Conservation (phyloP, 2,329 filamentous ascomycete species). For the Diplodia corticola region DNA sequence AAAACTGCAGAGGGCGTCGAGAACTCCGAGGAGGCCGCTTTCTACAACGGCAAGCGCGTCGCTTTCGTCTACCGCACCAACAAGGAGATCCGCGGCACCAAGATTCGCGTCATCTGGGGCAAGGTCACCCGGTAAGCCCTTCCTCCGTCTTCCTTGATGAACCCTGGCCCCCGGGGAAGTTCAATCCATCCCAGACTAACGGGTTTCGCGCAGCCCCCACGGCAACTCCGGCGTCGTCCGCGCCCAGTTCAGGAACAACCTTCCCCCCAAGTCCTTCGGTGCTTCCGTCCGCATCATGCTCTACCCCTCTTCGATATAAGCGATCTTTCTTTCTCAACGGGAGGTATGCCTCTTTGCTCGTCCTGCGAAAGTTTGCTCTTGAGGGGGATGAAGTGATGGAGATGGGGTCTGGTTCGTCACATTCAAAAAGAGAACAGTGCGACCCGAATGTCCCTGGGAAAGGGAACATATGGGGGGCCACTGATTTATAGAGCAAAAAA, state of each 20-base stretch:
- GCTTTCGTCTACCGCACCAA: constrained; percentile 94
- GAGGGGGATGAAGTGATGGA: no score
- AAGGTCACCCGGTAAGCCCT: constrained; percentile 72
- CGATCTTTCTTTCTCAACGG: background rate
- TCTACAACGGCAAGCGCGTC: constrained; percentile 97
- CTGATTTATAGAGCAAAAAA: no score
- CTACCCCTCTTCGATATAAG: constrained; percentile 61
- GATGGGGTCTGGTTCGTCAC: no score
- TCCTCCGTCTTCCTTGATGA: no score
- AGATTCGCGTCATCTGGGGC: constrained; percentile 96
- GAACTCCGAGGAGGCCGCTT: constrained; percentile 80
- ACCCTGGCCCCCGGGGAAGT: no score
- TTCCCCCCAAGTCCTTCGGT: constrained; percentile 74
- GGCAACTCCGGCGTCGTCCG: constrained; percentile 96
- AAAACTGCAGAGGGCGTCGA: constrained; percentile 62
- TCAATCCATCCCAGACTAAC: no score
- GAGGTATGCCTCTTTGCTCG: background rate
- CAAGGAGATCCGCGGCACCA: constrained; percentile 90
- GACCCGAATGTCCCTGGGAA: no score
- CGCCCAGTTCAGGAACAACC: constrained; percentile 91
- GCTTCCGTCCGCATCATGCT: constrained; percentile 89
- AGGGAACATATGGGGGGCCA: no score
- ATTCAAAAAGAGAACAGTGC: no score
- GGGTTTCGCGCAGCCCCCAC: background rate
- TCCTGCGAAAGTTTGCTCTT: background rate